Evolutionary conservation across 345 rosid genomes (phyloP).

Genomic region (Microthlaspi erraticum): DNA sequence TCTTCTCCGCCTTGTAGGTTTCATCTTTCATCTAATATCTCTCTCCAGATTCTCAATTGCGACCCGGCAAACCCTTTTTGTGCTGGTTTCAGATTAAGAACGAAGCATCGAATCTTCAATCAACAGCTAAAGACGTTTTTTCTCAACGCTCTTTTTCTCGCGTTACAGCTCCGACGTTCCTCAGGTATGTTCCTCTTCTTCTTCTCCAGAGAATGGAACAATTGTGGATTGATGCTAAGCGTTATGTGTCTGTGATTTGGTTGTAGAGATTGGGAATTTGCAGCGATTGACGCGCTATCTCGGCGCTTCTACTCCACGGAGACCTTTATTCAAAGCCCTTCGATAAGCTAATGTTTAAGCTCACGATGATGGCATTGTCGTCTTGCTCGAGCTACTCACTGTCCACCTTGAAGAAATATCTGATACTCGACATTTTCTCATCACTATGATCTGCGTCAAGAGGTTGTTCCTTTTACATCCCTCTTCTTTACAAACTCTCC

Average conservation of each 20-base stretch:
- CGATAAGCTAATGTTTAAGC: conserved; percentile 79
- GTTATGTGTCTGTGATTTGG: conserved; percentile 23
- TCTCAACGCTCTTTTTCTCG: conserved; percentile 74
- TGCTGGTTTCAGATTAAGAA: conserved; percentile 72
- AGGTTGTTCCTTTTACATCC: conserved; percentile 33
- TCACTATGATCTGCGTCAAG: conserved; percentile 37
- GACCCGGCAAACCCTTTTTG: background rate
- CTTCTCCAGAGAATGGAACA: too few species aligned
- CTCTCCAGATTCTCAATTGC: background rate
- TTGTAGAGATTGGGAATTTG: conserved; percentile 19
- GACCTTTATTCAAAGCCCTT: conserved; percentile 81
- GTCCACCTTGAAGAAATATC: conserved; percentile 90
- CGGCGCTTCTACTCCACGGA: conserved; percentile 79
- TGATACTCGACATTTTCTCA: conserved; percentile 66
- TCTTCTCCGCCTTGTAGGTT: conserved; percentile 96
- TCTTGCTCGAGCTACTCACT: conserved; percentile 90
- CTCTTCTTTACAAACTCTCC: too few species aligned
- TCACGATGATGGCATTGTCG: conserved; percentile 80
- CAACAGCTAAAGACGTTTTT: conserved; percentile 76
- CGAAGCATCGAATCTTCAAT: conserved; percentile 77
- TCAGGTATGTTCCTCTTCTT: too few species aligned
- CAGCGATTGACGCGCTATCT: conserved; percentile 96
- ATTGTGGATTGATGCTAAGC: too few species aligned
- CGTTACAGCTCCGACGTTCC: conserved; percentile 86
- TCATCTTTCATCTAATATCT: background rate